Conservation (phyloP, 2,329 filamentous ascomycete species). For the Emericellopsis atlantica region DNA sequence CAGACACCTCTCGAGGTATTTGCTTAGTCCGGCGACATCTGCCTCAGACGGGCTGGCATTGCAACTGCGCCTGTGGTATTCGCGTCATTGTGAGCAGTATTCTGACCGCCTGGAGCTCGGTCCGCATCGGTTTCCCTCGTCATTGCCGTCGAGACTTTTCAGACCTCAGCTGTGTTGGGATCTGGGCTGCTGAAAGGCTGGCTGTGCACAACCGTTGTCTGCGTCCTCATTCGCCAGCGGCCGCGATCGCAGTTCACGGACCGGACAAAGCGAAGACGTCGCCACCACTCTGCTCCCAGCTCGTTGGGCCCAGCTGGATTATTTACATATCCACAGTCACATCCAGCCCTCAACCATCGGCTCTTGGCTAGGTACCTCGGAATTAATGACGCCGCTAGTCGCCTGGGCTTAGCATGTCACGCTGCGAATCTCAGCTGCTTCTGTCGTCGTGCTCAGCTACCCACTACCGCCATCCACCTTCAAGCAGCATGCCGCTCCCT, state of each 20-base stretch:
- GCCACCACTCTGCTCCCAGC: constrained; percentile 7
- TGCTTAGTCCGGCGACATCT: no score
- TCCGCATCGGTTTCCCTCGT: no score
- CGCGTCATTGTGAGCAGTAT: no score
- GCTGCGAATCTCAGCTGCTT: constrained; percentile 11
- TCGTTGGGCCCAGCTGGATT: not conserved
- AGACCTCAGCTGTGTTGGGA: no score
- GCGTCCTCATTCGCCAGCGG: constrained; percentile 1
- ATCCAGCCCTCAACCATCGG: not conserved
- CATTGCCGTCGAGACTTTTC: no score
- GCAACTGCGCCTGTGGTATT: no score
- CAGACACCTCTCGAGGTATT: no score
- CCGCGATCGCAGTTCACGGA: constrained; percentile 4
- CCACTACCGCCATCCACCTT: not conserved
- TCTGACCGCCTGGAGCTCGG: no score
- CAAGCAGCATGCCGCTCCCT: constrained; percentile 14
- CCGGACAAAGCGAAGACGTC: constrained; percentile 12
- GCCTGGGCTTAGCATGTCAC: constrained; percentile 10
- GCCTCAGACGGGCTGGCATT: no score
- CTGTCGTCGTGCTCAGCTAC: constrained; percentile 11
- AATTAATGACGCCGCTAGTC: constrained; percentile 11
- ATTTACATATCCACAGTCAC: not conserved
- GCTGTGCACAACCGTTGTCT: not conserved
- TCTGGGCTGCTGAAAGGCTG: constrained; percentile 3
- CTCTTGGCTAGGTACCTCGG: not conserved